Base-by-base conservation (phyloP, 257 asterid genomes). In the Przewalskia tangutica region DNA sequence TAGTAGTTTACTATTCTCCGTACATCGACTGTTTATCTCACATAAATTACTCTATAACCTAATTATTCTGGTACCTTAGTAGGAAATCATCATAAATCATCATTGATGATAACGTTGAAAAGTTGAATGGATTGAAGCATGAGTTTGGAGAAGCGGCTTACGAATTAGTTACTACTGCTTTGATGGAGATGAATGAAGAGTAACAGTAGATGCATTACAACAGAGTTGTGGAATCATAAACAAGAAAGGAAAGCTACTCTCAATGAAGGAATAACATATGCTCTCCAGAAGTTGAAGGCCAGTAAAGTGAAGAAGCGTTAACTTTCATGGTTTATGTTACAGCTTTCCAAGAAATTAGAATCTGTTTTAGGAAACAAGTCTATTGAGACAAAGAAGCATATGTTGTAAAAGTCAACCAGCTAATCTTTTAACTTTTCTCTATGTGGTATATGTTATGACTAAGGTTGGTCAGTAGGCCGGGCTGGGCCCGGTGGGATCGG, bases 151-250 rank as follows among this genome's bases (percentile, higher is more conserved):
- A 80, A 34, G 81, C 59, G 3, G 84, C 77, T 11, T 80, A 51
- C n/a, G 78, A 80, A 3, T 71, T 83, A 7, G 84, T 83, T 23
- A 71, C 77, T 18, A 3, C 78, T 13, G 86, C 86, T 4, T 18
- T 80, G 51, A 83, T 32, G 42, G 88, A 85, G 76, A 55, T 85
- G 71, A 83, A 81, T 71, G 71, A 83, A 79, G 77, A 58, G 83
- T 27, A 38, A 38, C 4, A 77, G 84, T 23, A 75, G 84, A 79
- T 76, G 71, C 58, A 27, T 20, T 8, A 56, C 78, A 18, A 34
- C 73, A 14, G 88, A 77, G 67, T 27, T 87, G 53, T 84, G 89
- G 89, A 80, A 87, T 17, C 50, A 38, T 8, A 32, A 77, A 9
- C 48, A 58, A 18, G 48, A 55, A 8, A 80, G 81, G 70, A 84